Percentiles rank a stretch among this genome's conserved stretches.
Conservation (phyloP, 345 rosid genomes). For the Raphanus raphanistrum region DNA sequence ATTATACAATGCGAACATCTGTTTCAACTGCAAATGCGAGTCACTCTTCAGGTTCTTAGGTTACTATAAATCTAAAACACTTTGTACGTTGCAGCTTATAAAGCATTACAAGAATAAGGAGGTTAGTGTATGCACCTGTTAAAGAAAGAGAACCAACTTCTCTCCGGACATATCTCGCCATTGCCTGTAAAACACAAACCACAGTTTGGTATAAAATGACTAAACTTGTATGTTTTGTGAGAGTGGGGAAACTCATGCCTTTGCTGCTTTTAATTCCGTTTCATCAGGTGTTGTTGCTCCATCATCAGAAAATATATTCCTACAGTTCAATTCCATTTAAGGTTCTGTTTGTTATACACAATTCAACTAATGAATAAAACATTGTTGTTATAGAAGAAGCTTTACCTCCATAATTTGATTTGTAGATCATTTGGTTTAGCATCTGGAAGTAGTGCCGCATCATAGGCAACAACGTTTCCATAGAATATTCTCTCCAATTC, state of each 20-base stretch:
- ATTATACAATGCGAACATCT: background rate
- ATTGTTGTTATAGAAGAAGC: background rate
- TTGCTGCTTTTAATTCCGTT: slow-evolving; percentile 59
- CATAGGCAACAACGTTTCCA: slow-evolving; percentile 90
- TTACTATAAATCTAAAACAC: background rate
- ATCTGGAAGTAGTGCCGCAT: slow-evolving; percentile 80
- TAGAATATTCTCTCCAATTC: slow-evolving; percentile 92
- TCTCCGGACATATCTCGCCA: slow-evolving; percentile 83
- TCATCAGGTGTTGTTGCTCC: slow-evolving; percentile 64
- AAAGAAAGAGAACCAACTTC: slow-evolving; percentile 79
- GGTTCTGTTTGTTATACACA: background rate
- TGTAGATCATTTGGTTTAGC: slow-evolving; percentile 70
- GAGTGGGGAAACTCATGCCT: slow-evolving; percentile 52
- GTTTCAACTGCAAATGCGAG: background rate
- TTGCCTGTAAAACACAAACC: slow-evolving; percentile 60
- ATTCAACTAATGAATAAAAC: background rate
- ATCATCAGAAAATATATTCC: slow-evolving; percentile 88
- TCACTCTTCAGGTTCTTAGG: slow-evolving; percentile 8
- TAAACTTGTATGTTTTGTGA: slow-evolving; percentile 14
- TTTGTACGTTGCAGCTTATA: background rate
- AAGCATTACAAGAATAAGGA: slow-evolving; percentile 8
- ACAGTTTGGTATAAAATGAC: background rate
- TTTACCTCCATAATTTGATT: slow-evolving; percentile 81
- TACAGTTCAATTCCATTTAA: slow-evolving; percentile 39
- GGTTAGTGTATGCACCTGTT: slow-evolving; percentile 53